These are phyloP conservation scores for Zopfia rhizophila DNA, from an alignment of 2,329 filamentous ascomycete genomes.

Conservation along the genomic window DNA sequence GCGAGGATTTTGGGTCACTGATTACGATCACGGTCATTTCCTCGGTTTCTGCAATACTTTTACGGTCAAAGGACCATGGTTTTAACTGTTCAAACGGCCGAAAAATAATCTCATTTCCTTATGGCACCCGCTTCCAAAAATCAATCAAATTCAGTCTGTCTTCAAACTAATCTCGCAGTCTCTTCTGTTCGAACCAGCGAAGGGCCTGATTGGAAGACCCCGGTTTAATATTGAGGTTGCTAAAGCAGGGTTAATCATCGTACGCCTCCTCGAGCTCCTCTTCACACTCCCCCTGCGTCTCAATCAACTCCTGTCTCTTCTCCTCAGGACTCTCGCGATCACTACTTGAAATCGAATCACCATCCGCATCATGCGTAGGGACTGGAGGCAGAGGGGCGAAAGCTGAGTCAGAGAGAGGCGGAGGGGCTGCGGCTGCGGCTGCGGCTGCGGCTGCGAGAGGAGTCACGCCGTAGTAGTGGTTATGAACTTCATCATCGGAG, in stretches of 20 bases:
- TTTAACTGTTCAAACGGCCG: too few species aligned
- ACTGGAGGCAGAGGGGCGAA: conserved; percentile 44
- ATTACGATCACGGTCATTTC: too few species aligned
- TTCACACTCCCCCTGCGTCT: conserved; percentile 63
- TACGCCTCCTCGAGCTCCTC: conserved; percentile 56
- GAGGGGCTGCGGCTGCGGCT: conserved; percentile 14
- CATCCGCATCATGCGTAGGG: conserved; percentile 55
- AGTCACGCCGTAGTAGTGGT: conserved; percentile 23
- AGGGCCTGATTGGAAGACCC: not conserved
- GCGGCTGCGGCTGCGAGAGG: conserved; percentile 21
- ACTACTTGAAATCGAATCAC: conserved; percentile 51
- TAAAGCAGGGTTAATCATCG: conserved; percentile 19
- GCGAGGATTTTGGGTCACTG: too few species aligned
- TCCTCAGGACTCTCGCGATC: conserved; percentile 59
- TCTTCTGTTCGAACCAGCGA: too few species aligned
- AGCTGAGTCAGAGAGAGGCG: too few species aligned
- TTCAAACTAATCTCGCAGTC: too few species aligned
- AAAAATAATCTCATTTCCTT: too few species aligned
- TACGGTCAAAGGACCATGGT: too few species aligned
- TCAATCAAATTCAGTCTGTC: too few species aligned
- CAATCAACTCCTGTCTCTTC: conserved; percentile 64
- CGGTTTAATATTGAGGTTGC: too few species aligned
- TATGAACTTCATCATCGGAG: conserved; percentile 44
- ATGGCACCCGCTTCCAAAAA: too few species aligned
- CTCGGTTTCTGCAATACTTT: too few species aligned